These are phyloP conservation scores for Fusarium udum DNA, from an alignment of 2,329 filamentous ascomycete genomes.

Conservation along the genomic window DNA sequence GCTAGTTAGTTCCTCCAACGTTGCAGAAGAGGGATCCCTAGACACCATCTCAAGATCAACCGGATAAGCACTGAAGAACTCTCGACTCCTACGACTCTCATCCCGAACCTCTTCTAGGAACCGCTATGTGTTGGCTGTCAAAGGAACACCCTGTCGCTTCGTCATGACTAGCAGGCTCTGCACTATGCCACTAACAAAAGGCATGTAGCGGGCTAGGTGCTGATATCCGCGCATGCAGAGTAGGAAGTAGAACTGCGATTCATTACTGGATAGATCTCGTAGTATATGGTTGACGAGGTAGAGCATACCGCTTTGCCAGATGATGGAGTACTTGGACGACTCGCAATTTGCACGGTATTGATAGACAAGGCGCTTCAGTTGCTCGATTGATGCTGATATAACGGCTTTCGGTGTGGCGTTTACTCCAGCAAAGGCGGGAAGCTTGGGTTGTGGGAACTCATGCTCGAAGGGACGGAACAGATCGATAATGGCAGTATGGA, in stretches of 20 bases:
- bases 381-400: fast-evolving
- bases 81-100: neutral
- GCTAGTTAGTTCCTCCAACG: neutral
- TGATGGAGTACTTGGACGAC: neutral
- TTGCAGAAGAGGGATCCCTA: neutral
- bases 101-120: neutral
- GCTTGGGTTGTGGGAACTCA: fast-evolving
- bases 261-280: neutral
- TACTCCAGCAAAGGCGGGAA: fast-evolving
- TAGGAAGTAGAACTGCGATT: neutral
- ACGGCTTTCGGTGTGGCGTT: fast-evolving
- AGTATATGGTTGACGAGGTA: neutral
- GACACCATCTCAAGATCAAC: neutral
- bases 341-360: neutral
- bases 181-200: neutral
- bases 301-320: neutral
- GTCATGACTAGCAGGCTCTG: neutral
- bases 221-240: neutral
- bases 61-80: neutral
- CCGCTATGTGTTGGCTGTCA: neutral
- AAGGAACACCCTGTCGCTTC: fast-evolving
- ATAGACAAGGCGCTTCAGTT: fast-evolving
- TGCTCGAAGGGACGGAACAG: neutral
- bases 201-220: fast-evolving
- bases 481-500: fast-evolving